A percentile compares a stretch with the other conserved stretches of the same genome.
Evolutionary conservation across 2,329 filamentous ascomycete genomes (phyloP).

Genomic region (Orbilia ellipsospora): DNA sequence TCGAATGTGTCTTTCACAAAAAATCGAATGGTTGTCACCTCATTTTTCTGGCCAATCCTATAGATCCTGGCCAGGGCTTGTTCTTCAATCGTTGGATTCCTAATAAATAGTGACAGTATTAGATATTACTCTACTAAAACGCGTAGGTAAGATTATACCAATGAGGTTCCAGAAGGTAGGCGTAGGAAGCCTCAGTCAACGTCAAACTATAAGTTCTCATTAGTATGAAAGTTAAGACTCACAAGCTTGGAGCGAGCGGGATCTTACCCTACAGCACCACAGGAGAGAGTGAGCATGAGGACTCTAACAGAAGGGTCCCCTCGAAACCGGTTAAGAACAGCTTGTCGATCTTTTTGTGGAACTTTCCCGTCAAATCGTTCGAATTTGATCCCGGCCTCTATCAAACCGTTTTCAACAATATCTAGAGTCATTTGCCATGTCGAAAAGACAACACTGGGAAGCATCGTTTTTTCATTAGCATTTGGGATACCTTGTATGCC

Average conservation of each 20-base stretch:
- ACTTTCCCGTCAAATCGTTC: too few species aligned
- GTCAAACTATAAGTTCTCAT: constrained; percentile 62
- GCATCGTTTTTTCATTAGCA: constrained; percentile 8
- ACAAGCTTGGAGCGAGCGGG: too few species aligned
- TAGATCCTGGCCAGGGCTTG: constrained; percentile 60
- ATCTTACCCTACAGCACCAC: too few species aligned
- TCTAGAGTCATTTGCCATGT: constrained; percentile 67
- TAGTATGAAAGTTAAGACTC: background rate
- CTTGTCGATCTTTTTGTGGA: too few species aligned
- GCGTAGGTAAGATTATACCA: constrained; percentile 59
- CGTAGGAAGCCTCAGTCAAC: constrained; percentile 65
- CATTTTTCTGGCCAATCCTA: constrained; percentile 59
- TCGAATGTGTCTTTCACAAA: constrained; percentile 59
- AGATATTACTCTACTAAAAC: too few species aligned
- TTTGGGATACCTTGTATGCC: too few species aligned
- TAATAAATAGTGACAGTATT: background rate
- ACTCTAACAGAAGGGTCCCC: too few species aligned
- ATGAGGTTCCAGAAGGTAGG: constrained; percentile 68
- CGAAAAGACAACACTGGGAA: constrained; percentile 67
- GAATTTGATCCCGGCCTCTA: constrained; percentile 53
- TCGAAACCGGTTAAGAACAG: too few species aligned
- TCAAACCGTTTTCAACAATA: constrained; percentile 64
- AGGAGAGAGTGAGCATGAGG: too few species aligned
- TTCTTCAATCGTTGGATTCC: constrained; percentile 59
- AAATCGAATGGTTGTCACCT: constrained; percentile 58